Evolutionary conservation across 2,329 filamentous ascomycete genomes (phyloP).

Genomic region (Annulohypoxylon truncatum): DNA sequence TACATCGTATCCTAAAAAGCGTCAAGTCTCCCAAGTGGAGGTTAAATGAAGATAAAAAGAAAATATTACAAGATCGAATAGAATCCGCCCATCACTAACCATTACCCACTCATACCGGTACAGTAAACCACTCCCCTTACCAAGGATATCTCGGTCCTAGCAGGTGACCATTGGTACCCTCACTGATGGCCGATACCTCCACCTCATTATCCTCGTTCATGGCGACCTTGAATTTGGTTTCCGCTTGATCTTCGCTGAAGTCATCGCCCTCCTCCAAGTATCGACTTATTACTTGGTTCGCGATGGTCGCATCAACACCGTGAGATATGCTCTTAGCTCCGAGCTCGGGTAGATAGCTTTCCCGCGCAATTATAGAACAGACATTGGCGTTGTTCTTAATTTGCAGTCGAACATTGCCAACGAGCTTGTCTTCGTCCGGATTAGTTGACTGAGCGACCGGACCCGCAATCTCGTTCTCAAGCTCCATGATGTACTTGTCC

Average conservation of each 20-base stretch:
- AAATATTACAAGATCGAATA: not conserved
- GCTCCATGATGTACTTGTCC: conserved; percentile 56
- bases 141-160: conserved; percentile 14
- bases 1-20: not conserved
- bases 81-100: not conserved
- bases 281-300: conserved; percentile 40
- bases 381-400: conserved; percentile 48
- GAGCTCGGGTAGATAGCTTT: conserved; percentile 50
- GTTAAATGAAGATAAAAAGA: not conserved
- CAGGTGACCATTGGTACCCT: conserved; percentile 10
- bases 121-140: not conserved
- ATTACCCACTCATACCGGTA: conserved; percentile 2
- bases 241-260: conserved; percentile 43
- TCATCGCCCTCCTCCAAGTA: conserved; percentile 50
- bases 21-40: not conserved
- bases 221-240: conserved; percentile 40
- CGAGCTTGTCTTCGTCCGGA: conserved; percentile 45
- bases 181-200: conserved; percentile 20
- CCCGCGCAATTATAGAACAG: conserved; percentile 48
- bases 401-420: conserved; percentile 51
- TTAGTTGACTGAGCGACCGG: conserved; percentile 48
- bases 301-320: conserved; percentile 38
- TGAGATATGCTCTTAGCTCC: conserved; percentile 51
- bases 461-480: conserved; percentile 42
- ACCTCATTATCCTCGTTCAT: conserved; percentile 34